These are phyloP conservation scores for Luzula sylvatica DNA, from an alignment of 176 grass and related monocot genomes.

Conservation along the genomic window DNA sequence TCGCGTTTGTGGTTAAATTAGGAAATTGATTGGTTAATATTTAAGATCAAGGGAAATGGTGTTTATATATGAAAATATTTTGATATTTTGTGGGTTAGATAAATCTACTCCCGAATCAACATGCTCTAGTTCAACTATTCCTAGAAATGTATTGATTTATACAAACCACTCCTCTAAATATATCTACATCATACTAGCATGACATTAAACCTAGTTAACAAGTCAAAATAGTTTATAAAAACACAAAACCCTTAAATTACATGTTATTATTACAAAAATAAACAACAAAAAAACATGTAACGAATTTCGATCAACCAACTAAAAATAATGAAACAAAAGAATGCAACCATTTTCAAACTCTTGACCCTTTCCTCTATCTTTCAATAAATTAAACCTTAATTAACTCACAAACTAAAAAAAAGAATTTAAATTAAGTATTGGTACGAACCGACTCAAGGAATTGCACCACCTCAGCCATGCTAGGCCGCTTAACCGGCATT, in stretches of 20 bases:
- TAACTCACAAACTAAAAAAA: conserved; percentile 20
- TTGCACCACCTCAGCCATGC: conserved; percentile 95
- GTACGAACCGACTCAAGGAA: conserved; percentile 84
- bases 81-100: conserved; percentile 48
- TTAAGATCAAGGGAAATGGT: conserved; percentile 1
- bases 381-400: conserved; percentile 39
- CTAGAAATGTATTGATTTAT: conserved; percentile 5
- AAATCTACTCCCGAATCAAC: conserved; percentile 53
- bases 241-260: conserved; percentile 31
- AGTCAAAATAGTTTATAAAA: conserved; percentile 16
- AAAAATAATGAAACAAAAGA: conserved; percentile 58
- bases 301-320: conserved; percentile 19
- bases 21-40: conserved; percentile 15
- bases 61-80: conserved; percentile 27
- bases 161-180: conserved; percentile 19
- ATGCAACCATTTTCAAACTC: conserved; percentile 28
- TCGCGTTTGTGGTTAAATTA: neutral
- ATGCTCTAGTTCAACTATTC: conserved; percentile 81
- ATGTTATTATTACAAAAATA: conserved; percentile 47
- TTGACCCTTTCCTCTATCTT: conserved; percentile 29
- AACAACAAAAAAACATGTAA: conserved; percentile 48
- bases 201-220: conserved; percentile 32
- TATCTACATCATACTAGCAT: conserved; percentile 14
- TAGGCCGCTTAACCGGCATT: conserved; percentile 60
- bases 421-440: conserved; percentile 60